These are phyloP conservation scores for Fagopyrum tataricum DNA, from an alignment of 148 eudicot genomes.

Conservation along the genomic window DNA sequence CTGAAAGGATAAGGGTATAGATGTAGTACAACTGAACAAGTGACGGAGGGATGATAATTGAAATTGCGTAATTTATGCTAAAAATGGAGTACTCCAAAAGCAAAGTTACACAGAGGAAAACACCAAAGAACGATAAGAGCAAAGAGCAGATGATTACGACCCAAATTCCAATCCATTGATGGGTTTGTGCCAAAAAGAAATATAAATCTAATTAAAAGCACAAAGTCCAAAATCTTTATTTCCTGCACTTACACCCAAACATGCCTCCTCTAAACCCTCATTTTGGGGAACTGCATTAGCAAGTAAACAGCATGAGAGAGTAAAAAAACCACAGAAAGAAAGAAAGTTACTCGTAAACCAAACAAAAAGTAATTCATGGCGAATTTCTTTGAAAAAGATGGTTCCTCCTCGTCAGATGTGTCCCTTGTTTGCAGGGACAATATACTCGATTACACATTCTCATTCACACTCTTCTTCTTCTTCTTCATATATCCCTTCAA, in stretches of 20 bases:
- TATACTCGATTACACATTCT: not conserved
- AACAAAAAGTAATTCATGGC: not conserved
- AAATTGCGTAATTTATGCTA: not conserved
- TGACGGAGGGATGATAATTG: not conserved
- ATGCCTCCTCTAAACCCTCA: constrained; percentile 9
- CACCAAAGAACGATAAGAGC: not conserved
- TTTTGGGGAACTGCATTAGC: constrained; percentile 7
- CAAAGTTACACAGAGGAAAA: constrained; percentile 1
- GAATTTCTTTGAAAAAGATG: not conserved
- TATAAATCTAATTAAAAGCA: not conserved
- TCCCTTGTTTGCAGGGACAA: constrained; percentile 13
- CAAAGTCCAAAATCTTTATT: constrained; percentile 11
- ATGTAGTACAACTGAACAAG: not conserved
- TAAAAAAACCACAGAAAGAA: not conserved
- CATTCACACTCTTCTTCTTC: not conserved
- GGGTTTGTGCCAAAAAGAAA: not conserved
- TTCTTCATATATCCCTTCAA: not conserved
- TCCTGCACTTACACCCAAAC: constrained; percentile 12
- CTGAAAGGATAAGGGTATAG: not conserved
- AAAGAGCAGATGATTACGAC: constrained; percentile 10
- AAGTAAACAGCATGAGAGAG: not conserved
- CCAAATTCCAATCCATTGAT: constrained; percentile 5
- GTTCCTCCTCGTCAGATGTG: not conserved
- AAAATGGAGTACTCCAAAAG: not conserved
- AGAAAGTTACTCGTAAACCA: not conserved